Base-by-base conservation (phyloP, 257 asterid species). In the Solanum pinnatisectum region DNA sequence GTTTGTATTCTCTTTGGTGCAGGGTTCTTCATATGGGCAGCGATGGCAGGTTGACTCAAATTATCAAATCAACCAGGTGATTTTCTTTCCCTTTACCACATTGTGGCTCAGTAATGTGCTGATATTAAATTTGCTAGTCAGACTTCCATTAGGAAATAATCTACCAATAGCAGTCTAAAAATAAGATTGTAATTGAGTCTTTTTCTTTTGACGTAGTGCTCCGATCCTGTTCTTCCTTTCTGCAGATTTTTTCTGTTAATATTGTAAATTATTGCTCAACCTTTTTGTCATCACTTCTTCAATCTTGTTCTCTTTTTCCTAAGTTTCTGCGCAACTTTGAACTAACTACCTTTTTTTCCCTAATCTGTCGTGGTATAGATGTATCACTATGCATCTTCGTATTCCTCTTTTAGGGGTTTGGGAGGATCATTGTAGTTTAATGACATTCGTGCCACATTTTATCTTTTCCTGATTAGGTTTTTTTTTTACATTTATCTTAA, bases 51-150 rank as follows among this genome's bases (percentile, higher is more conserved):
- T 85, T 87, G 96, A 94, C 87, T 90, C 98, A 44, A 92, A 92
- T 89, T 91, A 93, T 89, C 98, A 94, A 84, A 93, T 88, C 85
- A 98, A 95, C 83, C 99, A 95, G 99, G 99, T 96, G 90, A 89
- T 76, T 87, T 85, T 37, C 74, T 90, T 88, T 86, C 27, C 79
- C 52, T 20, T 52, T 74, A 23, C 60, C 56, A 30, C 44, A 82
- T 32, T 49, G 44, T 30, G 32, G 68, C 86, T 82, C 86, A 82
- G 70, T 46, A 5, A 44, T 46, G 25, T 49, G 63, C 39, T 15
- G 84, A 32, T 82, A 49, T 30, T 82, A 36, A 30, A 49, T 15
- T 49, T 82, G 70, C 85, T 79, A 16, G 85, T 79, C 20, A 27
- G 68, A 79, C 85, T 63, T 49, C 70, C 27, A 82, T 30, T 30